phyloP scores from a whole-genome alignment of 1,139 yeast species.

The Geotrichum bryndzae region DNA sequence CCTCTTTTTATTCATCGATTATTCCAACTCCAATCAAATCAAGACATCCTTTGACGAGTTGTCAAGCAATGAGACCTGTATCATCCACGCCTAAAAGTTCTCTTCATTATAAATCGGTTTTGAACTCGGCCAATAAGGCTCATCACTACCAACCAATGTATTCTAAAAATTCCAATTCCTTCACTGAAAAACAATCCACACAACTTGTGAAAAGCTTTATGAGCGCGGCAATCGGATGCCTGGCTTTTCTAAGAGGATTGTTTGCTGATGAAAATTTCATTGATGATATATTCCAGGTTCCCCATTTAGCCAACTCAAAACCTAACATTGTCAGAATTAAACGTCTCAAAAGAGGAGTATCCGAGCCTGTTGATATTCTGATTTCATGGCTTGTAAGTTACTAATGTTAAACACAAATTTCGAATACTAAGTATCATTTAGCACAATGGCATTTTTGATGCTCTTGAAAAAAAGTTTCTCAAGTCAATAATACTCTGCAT shows the following conservation, averaged over 20 bases:
- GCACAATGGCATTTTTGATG: constrained; percentile 17
- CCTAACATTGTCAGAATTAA: constrained; percentile 14
- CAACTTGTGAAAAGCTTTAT: constrained; percentile 14
- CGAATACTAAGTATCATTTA: background rate
- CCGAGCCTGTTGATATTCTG: constrained; percentile 15
- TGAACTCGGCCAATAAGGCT: constrained; percentile 2
- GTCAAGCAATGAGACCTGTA: background rate
- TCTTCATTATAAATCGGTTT: background rate
- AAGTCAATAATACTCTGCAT: constrained; percentile 15
- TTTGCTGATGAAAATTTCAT: constrained; percentile 14
- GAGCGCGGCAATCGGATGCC: constrained; percentile 16
- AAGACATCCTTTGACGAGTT: too few relatives aligned
- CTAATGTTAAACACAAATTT: background rate
- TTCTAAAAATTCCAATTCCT: background rate
- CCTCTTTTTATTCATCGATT: background rate
- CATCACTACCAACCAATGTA: background rate
- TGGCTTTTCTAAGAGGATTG: constrained; percentile 16
- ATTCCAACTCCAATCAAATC: background rate
- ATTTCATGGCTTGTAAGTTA: constrained; percentile 16
- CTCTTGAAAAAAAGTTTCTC: constrained; percentile 15
- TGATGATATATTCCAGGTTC: constrained; percentile 11
- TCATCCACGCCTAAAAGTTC: background rate
- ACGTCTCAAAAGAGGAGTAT: constrained; percentile 13
- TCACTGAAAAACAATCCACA: constrained; percentile 15
- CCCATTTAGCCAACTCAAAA: constrained; percentile 4